Evolutionary conservation across 768 basidiomycete genomes (phyloP).

Genomic region (Boletus subparvulus): DNA sequence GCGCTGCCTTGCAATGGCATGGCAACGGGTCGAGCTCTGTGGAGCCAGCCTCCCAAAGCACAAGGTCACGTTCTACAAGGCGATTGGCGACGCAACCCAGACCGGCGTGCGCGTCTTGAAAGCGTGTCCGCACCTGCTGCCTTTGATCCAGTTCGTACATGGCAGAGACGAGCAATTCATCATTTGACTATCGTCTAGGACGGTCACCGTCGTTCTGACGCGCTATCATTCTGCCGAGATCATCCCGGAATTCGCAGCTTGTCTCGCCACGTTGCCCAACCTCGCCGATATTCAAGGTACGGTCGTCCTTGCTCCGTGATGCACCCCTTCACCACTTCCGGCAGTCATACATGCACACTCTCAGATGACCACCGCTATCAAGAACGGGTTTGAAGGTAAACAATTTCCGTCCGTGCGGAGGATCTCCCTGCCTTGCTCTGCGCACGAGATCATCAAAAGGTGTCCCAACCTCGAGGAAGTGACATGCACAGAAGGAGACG

Average conservation of each 20-base stretch:
- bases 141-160: conserved; percentile 5
- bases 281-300: conserved; percentile 10
- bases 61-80: not conserved
- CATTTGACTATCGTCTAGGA: not conserved
- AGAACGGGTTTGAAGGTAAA: conserved; percentile 5
- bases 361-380: conserved; percentile 1
- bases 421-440: conserved; percentile 3
- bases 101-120: not conserved
- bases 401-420: conserved; percentile 9
- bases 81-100: not conserved
- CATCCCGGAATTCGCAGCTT: conserved; percentile 6
- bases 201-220: not conserved
- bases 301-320: not conserved
- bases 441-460: conserved; percentile 8
- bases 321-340: not conserved
- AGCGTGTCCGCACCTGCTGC: conserved; percentile 1
- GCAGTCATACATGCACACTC: conserved; percentile 3
- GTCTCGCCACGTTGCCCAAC: conserved; percentile 3
- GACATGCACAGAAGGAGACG: conserved; percentile 3
- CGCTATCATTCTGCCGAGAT: not conserved
- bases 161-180: too few species aligned
- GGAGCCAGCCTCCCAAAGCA: not conserved
- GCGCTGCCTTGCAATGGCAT: conserved; percentile 15
- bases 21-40: conserved; percentile 9
- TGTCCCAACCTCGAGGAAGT: conserved; percentile 13